These are phyloP conservation scores for Tilletia setariae DNA, from an alignment of 1,284 basidiomycete genomes.

Conservation along the genomic window DNA sequence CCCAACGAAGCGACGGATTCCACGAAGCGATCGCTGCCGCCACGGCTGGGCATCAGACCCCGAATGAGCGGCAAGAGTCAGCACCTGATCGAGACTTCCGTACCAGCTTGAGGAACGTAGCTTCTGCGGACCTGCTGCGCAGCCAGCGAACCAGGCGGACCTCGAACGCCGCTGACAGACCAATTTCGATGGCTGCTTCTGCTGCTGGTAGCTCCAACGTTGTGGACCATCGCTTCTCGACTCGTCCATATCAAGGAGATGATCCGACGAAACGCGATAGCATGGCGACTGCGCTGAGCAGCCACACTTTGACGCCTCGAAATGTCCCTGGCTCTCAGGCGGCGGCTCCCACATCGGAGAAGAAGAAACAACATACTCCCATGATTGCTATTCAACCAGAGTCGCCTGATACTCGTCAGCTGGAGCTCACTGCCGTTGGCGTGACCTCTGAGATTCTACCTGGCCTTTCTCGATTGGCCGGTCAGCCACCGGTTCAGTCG, in stretches of 20 bases:
- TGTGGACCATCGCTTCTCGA: neutral
- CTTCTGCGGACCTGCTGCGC: neutral
- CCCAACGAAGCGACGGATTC: constrained; percentile 11
- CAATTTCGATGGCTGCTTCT: too few species aligned
- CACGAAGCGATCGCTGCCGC: constrained; percentile 7
- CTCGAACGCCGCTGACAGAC: neutral
- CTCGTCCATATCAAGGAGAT: too few species aligned
- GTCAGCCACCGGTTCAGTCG: neutral
- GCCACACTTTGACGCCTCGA: constrained; percentile 11
- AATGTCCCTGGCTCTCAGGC: neutral
- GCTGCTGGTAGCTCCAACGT: neutral
- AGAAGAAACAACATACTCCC: neutral
- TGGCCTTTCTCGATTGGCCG: neutral
- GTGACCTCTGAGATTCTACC: neutral
- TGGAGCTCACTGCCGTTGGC: neutral
- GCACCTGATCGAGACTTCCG: neutral
- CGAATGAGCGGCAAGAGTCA: neutral
- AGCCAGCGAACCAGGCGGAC: neutral
- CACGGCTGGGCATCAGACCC: neutral
- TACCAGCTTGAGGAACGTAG: neutral
- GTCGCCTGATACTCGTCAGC: neutral
- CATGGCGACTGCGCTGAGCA: constrained; percentile 3
- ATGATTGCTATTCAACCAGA: constrained; percentile 9
- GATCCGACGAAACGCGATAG: constrained; percentile 4
- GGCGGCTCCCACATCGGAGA: too few species aligned